A percentile compares a stretch with the other conserved stretches of the same genome.
These are phyloP conservation scores for Ilex aquifolium DNA, from an alignment of 257 asterid genomes.

Conservation along the genomic window DNA sequence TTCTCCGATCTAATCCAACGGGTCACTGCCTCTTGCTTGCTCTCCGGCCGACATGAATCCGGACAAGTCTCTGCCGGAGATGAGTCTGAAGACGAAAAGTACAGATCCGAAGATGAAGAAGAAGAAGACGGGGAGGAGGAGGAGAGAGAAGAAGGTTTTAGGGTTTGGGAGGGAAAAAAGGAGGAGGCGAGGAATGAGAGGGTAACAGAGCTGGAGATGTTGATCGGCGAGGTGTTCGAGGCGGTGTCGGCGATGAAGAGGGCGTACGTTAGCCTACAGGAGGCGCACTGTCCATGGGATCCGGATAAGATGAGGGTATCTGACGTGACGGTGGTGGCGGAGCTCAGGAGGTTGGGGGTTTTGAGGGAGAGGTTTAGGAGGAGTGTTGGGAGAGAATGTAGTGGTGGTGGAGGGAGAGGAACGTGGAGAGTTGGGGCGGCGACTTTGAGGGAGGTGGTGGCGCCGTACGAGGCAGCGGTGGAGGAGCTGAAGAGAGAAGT, in stretches of 20 bases:
- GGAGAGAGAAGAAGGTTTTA: slow-evolving; percentile 20
- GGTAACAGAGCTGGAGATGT: slow-evolving; percentile 14
- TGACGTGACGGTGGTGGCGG: slow-evolving; percentile 83
- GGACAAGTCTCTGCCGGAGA: not conserved
- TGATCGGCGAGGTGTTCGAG: slow-evolving; percentile 78
- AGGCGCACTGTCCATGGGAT: slow-evolving; percentile 91
- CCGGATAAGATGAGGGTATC: slow-evolving; percentile 81
- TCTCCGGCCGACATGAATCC: slow-evolving; percentile 39
- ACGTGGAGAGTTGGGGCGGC: slow-evolving; percentile 62
- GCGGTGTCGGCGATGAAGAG: slow-evolving; percentile 70
- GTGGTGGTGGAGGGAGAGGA: slow-evolving; percentile 28
- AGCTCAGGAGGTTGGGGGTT: slow-evolving; percentile 66
- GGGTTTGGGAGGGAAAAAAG: slow-evolving; percentile 15
- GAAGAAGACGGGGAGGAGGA: slow-evolving; percentile 22
- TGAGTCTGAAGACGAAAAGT: slow-evolving; percentile 6
- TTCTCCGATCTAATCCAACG: slow-evolving; percentile 97
- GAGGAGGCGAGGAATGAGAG: not conserved
- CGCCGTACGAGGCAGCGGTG: slow-evolving; percentile 92
- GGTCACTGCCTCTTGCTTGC: slow-evolving; percentile 89
- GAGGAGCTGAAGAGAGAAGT: slow-evolving; percentile 78
- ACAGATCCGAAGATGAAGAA: slow-evolving; percentile 16
- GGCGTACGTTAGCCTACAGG: slow-evolving; percentile 86
- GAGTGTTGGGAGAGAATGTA: slow-evolving; percentile 21
- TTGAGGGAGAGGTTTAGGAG: slow-evolving; percentile 84
- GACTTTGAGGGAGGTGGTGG: slow-evolving; percentile 84